phyloP scores from a whole-genome alignment of 495 filamentous ascomycete species.

The Arthonia radiata region DNA sequence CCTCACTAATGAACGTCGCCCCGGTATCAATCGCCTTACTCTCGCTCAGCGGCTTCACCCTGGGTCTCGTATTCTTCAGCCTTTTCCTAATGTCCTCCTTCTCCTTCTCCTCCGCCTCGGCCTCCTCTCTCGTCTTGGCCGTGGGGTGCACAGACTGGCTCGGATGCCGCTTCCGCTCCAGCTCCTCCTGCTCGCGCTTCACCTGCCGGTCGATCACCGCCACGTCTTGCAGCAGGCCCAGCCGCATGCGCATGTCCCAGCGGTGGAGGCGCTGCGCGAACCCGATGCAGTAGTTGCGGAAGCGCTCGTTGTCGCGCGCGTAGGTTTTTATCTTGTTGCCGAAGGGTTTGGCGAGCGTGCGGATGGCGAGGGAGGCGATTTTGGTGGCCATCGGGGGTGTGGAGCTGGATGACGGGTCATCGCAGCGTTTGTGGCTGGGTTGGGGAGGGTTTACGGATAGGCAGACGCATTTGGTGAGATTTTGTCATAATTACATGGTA shows the following conservation, averaged over 20 bases:
- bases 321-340: constrained; percentile 78
- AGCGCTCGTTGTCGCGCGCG: constrained; percentile 81
- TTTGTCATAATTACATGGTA: no score
- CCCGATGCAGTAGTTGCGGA: constrained; percentile 43
- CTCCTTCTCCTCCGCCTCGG: constrained; percentile 19
- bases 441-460: no score
- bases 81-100: constrained; percentile 18
- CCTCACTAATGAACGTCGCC: constrained; percentile 79
- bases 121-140: no score
- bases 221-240: constrained; percentile 61
- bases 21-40: constrained; percentile 87
- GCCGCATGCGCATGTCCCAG: constrained; percentile 75
- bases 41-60: constrained; percentile 62
- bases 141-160: no score
- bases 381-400: no score
- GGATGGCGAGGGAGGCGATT: constrained; percentile 38
- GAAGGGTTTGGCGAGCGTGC: constrained; percentile 49
- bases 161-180: constrained; percentile 21
- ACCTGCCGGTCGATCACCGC: constrained; percentile 31
- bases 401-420: no score
- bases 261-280: constrained; percentile 77
- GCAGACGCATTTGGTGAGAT: no score
- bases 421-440: no score
- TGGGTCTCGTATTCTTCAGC: constrained; percentile 19
- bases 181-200: constrained; percentile 20